Conservation (phyloP, 2,329 filamentous ascomycete species). For the Allantophomopsis cytisporea region DNA sequence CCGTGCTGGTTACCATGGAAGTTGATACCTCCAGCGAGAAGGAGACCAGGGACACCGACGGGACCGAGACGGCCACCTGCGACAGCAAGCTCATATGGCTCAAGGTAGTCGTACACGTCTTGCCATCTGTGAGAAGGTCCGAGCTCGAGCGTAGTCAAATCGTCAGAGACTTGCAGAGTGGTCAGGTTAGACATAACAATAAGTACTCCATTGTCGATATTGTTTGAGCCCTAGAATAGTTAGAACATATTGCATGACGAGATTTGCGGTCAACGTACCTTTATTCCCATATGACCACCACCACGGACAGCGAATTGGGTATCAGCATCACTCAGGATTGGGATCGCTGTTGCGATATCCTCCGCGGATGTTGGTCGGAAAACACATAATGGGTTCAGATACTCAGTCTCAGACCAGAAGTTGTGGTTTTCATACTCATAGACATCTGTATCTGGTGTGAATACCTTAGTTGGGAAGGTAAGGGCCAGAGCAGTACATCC, state of each 20-base stretch:
- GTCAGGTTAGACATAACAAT: conserved; percentile 27
- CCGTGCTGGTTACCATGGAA: conserved; percentile 3
- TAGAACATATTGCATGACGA: no score
- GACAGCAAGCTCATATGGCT: conserved; percentile 1
- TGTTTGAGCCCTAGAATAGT: conserved; percentile 30
- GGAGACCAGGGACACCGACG: conserved; percentile 4
- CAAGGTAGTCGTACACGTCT: conserved; percentile 3
- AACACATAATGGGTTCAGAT: conserved; percentile 2
- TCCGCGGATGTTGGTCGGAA: conserved; percentile 2
- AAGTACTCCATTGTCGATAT: conserved; percentile 30
- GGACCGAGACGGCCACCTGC: conserved; percentile 3
- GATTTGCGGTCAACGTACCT: no score
- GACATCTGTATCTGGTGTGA: neutral
- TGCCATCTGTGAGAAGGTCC: conserved; percentile 19
- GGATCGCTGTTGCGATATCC: conserved; percentile 2
- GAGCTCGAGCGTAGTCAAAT: conserved; percentile 17
- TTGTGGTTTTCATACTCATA: conserved; percentile 2
- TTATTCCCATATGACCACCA: conserved; percentile 9
- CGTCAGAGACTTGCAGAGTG: conserved; percentile 11
- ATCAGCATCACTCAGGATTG: neutral
- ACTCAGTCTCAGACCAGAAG: conserved; percentile 4
- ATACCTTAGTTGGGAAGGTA: conserved; percentile 3
- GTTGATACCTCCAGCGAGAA: conserved; percentile 4
- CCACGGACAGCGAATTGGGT: conserved; percentile 3
- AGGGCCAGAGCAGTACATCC: conserved; percentile 1